Conservation (phyloP, 305 asterid genomes). For the Rubia balearica region DNA sequence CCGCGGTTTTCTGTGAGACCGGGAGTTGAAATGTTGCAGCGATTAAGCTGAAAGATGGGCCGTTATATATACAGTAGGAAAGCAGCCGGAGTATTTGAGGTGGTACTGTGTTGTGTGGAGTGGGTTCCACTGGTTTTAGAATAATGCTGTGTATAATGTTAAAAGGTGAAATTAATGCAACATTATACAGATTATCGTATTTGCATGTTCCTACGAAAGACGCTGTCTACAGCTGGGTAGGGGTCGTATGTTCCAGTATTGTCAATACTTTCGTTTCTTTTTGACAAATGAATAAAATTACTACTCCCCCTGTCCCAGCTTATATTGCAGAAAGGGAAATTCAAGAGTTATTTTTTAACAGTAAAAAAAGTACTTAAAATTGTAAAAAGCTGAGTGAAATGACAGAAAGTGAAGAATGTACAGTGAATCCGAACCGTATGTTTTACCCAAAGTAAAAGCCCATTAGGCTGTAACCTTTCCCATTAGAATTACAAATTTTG, state of each 20-base stretch:
- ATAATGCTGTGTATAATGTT: background rate
- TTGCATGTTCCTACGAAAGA: background rate
- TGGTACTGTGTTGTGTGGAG: background rate
- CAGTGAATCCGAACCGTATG: no score
- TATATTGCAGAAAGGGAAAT: no score
- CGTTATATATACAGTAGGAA: background rate
- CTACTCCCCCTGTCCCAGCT: no score
- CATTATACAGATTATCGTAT: background rate
- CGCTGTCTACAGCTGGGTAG: background rate
- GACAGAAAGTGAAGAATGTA: no score
- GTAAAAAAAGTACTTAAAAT: no score
- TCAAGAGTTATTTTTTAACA: no score
- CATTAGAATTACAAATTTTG: no score
- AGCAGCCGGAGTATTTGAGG: background rate
- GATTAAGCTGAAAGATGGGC: background rate
- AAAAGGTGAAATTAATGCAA: background rate
- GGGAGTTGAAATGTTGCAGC: background rate
- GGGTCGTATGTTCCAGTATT: background rate
- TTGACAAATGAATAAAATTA: no score
- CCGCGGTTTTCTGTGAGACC: background rate
- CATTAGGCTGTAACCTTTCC: no score
- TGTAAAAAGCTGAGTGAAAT: no score
- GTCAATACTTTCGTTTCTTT: background rate
- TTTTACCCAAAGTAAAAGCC: no score
- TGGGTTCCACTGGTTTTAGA: background rate